Base-by-base conservation (phyloP, 139 green algal genomes). In the Coccomyxa sp. region DNA sequence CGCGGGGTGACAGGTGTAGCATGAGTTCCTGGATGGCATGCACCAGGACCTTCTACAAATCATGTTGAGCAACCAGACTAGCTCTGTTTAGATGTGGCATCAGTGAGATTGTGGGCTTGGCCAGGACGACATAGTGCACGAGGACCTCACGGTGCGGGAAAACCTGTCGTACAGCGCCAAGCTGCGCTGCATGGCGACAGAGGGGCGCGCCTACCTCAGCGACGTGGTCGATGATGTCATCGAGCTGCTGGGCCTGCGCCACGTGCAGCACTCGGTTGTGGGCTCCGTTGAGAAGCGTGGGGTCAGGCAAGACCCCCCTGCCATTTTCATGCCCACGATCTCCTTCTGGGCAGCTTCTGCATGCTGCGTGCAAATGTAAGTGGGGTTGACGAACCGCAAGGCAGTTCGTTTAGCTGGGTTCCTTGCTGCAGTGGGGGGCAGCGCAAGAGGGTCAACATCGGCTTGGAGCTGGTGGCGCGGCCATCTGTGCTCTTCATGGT, bases 371-470 rank as follows among this genome's bases (percentile, higher is more conserved):
- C 38, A 11, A 51, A 7, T 7, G 7, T 51, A 7, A 51, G 38
- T 51, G 38, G 38, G 38, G 38, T 51, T 51, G 38, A 51, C 7
- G 38, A 51, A 51, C 3, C 3, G 38, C 38, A 51, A 51, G 38
- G 3, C 38, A 51, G 38, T 51, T 51, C 38, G 7, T 11, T 21
- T 4, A 71, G 63, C 21, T 71, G 63, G 63, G 21, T 71, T 25
- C 18, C 63, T 1, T 71, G 63, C 18, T 77, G 82, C 86, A 89
- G 81, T 66, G 94, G 94, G 16, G 94, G 94, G 0, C 92, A 97
- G 91, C 88, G 93, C 79, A 98, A 98, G 87, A 88, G 94, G 18
- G 89, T 95, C 21, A 95, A 93, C 86, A 95, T 98, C 51, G 94
- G 92, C 0, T 66, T 92, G 38, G 93, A 96, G 84, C 89, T 96